Conservation (phyloP, 805 yeast genomes). For the Zygoascus ofunaensis region DNA sequence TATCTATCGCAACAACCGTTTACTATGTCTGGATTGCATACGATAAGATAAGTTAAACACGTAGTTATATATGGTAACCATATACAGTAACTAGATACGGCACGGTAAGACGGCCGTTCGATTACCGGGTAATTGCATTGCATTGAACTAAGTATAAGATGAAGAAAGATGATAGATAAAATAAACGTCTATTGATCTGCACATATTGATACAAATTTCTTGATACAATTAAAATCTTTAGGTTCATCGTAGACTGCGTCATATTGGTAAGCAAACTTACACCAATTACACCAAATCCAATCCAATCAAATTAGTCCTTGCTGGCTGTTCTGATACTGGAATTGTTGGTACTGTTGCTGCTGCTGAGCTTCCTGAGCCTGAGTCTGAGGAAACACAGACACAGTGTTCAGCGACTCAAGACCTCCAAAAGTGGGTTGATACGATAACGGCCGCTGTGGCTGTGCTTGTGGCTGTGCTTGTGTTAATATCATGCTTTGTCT, state of each 20-base stretch:
- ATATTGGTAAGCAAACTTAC: neutral
- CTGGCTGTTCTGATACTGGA: neutral
- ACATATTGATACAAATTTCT: too few relatives aligned
- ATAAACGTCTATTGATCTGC: too few relatives aligned
- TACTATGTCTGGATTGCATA: conserved; percentile 15
- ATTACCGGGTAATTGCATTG: too few relatives aligned
- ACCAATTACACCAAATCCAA: neutral
- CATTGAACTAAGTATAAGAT: too few relatives aligned
- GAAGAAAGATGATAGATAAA: too few relatives aligned
- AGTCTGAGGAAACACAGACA: conserved; percentile 62
- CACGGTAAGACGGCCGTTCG: too few relatives aligned
- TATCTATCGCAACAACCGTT: conserved; percentile 8
- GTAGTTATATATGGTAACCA: too few relatives aligned
- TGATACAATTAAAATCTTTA: too few relatives aligned
- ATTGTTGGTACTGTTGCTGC: conserved; percentile 9
- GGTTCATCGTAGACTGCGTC: too few relatives aligned
- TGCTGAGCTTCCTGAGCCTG: conserved; percentile 27
- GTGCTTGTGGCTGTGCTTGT: conserved; percentile 28
- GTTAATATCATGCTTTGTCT: conserved; percentile 26
- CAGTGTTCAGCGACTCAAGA: conserved; percentile 53
- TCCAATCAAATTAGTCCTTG: neutral
- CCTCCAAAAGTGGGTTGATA: conserved; percentile 65
- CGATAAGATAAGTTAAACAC: neutral
- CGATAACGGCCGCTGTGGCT: neutral
- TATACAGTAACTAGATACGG: too few relatives aligned